Base-by-base conservation (phyloP, 2,329 filamentous ascomycete genomes). In the Gnomoniopsis smithogilvyi region DNA sequence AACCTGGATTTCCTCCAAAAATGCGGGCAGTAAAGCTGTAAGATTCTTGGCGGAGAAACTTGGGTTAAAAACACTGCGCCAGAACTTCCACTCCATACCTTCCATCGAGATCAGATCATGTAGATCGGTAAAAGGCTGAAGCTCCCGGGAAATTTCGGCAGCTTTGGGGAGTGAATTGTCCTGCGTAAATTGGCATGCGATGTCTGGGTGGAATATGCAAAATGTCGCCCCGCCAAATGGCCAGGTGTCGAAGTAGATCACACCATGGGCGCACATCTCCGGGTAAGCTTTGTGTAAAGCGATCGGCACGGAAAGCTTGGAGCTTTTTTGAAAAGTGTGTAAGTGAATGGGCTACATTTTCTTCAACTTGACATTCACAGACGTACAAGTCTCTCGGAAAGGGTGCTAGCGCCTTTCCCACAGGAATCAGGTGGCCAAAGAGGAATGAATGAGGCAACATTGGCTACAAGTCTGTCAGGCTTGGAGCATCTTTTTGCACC, bases 181-280 rank as follows among this genome's bases (percentile, higher is more conserved):
- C 59, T 76, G 73, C n/a, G 68, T 72, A 57, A 76, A 70, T 50
- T 74, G 72, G 6, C 71, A 65, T 46, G 70, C 71, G 38, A 78
- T 67, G 6, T 71, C 71, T 2, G 75, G 73, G 53, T 75, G 65
- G 54, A 67, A 66, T 30, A 77, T 67, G n/a, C 71, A 66, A 7
- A 74, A 30, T 65, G 75, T 71, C 3, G 72, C 67, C 7, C 58
- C 49, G 1, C 65, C 65, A 19, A 77, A 63, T 2, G 75, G 75
- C 70, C 73, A 76, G 15, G 69, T 59, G 54, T 78, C 75, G 47
- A 77, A 60, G 58, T 77, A 73, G 49, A 71, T 60, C 30, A 70
- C 46, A 53, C 70, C 69, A 8, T 64, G 56, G n/a, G 63, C 64
- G 3, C 63, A 63, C 19, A 70, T 48, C 30, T 72, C 69, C 6